phyloP scores from a whole-genome alignment of 352 stramenopile species.

The Phytophthora lateralis region DNA sequence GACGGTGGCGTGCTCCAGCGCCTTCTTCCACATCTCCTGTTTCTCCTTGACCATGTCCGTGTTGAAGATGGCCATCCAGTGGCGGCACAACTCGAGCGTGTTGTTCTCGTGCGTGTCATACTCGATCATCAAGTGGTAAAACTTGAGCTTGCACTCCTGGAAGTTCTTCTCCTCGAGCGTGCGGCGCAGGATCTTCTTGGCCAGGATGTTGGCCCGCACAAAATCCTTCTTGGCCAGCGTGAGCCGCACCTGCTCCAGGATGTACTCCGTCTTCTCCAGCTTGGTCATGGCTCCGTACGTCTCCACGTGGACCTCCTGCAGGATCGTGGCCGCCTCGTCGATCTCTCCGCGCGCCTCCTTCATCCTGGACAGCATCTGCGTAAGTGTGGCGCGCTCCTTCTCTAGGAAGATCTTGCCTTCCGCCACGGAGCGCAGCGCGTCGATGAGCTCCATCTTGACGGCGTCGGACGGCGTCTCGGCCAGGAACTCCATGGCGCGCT shows the following conservation, averaged over 20 bases:
- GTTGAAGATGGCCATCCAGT: constrained; percentile 87
- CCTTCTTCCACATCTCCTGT: constrained; percentile 73
- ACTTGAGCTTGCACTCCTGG: constrained; percentile 97
- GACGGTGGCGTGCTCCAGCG: constrained; percentile 75
- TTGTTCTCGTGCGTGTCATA: constrained; percentile 97
- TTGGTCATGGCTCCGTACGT: constrained; percentile 99
- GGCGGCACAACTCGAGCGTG: constrained; percentile 92
- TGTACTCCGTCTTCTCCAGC: constrained; percentile 98
- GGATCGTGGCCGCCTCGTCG: constrained; percentile 91
- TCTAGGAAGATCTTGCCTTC: constrained; percentile 99
- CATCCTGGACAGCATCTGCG: constrained; percentile 91
- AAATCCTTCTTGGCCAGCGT: constrained; percentile 98
- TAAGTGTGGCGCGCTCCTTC: constrained; percentile 94
- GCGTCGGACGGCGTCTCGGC: constrained; percentile 79
- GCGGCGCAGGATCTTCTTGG: constrained; percentile 96
- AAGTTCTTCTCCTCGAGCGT: constrained; percentile 94
- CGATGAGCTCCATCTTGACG: constrained; percentile 93
- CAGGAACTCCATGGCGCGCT: constrained; percentile 86
- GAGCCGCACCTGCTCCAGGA: constrained; percentile 97
- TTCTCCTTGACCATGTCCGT: constrained; percentile 73
- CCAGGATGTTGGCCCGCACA: constrained; percentile 95
- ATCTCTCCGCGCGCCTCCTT: constrained; percentile 94
- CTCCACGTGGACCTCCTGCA: constrained; percentile 98
- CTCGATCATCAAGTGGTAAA: constrained; percentile 96
- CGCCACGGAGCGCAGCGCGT: constrained; percentile 92